Conservation (phyloP, 352 stramenopile genomes). For the Pythium oligandrum region DNA sequence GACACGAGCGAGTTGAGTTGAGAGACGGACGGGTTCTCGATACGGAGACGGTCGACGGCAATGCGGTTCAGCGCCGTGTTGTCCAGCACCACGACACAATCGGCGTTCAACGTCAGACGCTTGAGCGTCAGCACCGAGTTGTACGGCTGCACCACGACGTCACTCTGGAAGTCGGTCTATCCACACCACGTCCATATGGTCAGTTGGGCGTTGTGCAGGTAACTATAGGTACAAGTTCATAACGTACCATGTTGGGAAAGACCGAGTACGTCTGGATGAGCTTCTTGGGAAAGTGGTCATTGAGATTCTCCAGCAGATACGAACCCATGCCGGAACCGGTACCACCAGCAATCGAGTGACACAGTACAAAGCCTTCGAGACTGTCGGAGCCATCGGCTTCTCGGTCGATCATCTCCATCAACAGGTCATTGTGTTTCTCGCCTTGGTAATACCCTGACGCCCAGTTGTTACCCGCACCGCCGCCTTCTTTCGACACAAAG, state of each 20-base stretch:
- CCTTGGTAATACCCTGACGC: conserved; percentile 90
- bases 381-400: conserved; percentile 95
- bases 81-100: conserved; percentile 99
- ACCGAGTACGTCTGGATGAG: conserved; percentile 99
- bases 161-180: conserved; percentile 81
- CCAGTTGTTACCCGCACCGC: conserved; percentile 93
- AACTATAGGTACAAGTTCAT: not conserved
- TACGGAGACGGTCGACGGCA: conserved; percentile 91
- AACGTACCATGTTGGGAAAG: conserved; percentile 93
- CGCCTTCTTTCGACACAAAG: conserved; percentile 91
- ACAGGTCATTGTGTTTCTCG: conserved; percentile 93
- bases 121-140: conserved; percentile 99
- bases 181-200: not conserved
- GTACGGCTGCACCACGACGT: conserved; percentile 99
- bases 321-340: conserved; percentile 99
- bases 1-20: conserved; percentile 98
- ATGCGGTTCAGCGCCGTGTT: conserved; percentile 99
- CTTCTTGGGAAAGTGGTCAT: conserved; percentile 99
- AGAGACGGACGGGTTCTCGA: conserved; percentile 96
- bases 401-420: conserved; percentile 99
- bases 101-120: conserved; percentile 96
- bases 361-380: conserved; percentile 97
- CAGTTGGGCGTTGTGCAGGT: not conserved
- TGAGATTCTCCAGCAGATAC: conserved; percentile 98
- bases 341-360: conserved; percentile 98